A percentile compares a stretch with the other conserved stretches of the same genome.
Evolutionary conservation across 1,139 yeast species (phyloP).

Genomic region (Yamadazyma dendronema): DNA sequence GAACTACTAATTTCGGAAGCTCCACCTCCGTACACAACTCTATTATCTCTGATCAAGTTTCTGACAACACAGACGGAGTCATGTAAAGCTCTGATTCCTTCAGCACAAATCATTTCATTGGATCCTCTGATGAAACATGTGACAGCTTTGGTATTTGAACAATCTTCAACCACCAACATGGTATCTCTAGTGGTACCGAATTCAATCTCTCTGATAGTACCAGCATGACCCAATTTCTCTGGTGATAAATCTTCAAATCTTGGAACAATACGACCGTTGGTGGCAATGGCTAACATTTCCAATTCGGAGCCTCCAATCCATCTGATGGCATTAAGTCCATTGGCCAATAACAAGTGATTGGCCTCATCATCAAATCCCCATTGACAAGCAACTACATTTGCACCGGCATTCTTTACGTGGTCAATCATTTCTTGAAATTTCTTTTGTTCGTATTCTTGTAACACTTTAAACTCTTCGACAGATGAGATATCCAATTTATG

Average conservation of each 20-base stretch:
- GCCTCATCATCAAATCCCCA: constrained; percentile 99
- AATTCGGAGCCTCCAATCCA: constrained; percentile 99
- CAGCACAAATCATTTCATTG: constrained; percentile 96
- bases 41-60: constrained; percentile 84
- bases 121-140: constrained; percentile 94
- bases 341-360: constrained; percentile 84
- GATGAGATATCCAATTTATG: constrained; percentile 91
- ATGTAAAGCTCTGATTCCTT: constrained; percentile 93
- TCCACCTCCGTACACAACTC: constrained; percentile 98
- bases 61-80: constrained; percentile 97
- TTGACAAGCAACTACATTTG: constrained; percentile 95
- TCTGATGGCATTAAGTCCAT: constrained; percentile 90
- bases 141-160: constrained; percentile 86
- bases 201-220: constrained; percentile 79
- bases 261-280: constrained; percentile 95
- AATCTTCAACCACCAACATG: constrained; percentile 92
- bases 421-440: constrained; percentile 91
- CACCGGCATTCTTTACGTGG: constrained; percentile 84
- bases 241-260: constrained; percentile 87
- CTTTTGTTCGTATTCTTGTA: constrained; percentile 88
- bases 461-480: constrained; percentile 87
- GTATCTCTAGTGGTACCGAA: constrained; percentile 97
- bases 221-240: constrained; percentile 86
- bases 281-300: constrained; percentile 94
- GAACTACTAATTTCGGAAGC: constrained; percentile 96